These are phyloP conservation scores for Silene conica DNA, from an alignment of 148 eudicot species.

Conservation along the genomic window DNA sequence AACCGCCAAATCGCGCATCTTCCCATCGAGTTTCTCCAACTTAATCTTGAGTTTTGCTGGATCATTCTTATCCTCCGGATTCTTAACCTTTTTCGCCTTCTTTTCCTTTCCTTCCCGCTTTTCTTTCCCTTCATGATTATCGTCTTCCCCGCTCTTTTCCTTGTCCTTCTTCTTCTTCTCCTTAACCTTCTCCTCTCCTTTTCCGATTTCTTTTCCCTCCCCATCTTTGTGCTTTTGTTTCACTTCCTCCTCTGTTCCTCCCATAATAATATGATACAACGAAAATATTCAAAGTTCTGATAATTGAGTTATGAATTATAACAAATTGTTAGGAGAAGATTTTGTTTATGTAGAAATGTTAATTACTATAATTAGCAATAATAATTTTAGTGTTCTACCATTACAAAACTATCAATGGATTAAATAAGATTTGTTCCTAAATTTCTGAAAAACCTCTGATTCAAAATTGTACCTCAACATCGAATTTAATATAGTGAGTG, in stretches of 20 bases:
- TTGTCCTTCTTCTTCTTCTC: conserved; percentile 43
- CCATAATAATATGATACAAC: conserved; percentile 22
- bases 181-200: conserved; percentile 17
- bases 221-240: conserved; percentile 41
- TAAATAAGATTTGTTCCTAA: conserved; percentile 16
- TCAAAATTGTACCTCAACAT: not conserved
- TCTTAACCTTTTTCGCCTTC: conserved; percentile 53
- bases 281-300: not conserved
- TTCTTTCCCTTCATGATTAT: conserved; percentile 17
- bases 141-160: conserved; percentile 27
- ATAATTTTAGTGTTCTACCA: conserved; percentile 2
- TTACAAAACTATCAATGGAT: conserved; percentile 14
- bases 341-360: conserved; percentile 10
- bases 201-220: conserved; percentile 25
- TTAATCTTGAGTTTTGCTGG: conserved; percentile 48
- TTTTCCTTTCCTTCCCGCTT: conserved; percentile 29
- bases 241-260: conserved; percentile 35
- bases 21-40: conserved; percentile 50
- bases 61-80: conserved; percentile 59
- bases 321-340: not conserved
- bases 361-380: conserved; percentile 15
- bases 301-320: not conserved
- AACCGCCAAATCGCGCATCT: conserved; percentile 40
- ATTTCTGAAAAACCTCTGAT: conserved; percentile 14
- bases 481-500: too few species aligned